These are phyloP conservation scores for Phytopythium cucurbitacearum DNA, from an alignment of 352 stramenopile genomes.

Conservation along the genomic window DNA sequence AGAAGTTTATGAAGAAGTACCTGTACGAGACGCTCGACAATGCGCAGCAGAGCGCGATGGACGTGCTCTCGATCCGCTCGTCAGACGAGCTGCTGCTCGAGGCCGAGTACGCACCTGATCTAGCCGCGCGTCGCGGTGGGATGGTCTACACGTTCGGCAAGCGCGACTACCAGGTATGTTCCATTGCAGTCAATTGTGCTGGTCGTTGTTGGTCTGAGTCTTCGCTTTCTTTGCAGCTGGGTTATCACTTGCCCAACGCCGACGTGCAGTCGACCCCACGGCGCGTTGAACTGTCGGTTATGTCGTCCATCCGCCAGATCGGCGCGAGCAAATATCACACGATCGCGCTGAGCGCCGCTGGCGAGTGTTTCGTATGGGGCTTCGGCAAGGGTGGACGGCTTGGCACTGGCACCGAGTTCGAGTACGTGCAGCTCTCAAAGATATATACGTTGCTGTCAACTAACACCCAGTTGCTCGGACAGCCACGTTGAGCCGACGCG, in stretches of 20 bases:
- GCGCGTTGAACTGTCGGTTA: conserved; percentile 52
- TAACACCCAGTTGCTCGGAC: not conserved
- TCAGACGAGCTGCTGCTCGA: conserved; percentile 10
- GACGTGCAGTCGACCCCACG: conserved; percentile 66
- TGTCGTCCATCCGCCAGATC: conserved; percentile 52
- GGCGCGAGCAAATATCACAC: conserved; percentile 83
- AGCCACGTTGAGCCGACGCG: conserved; percentile 65
- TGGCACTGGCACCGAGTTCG: conserved; percentile 71
- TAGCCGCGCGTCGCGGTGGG: conserved; percentile 16
- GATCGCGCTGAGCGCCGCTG: conserved; percentile 52
- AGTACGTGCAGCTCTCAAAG: conserved; percentile 31
- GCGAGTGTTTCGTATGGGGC: conserved; percentile 77
- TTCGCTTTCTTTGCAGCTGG: conserved; percentile 30
- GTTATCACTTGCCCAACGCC: conserved; percentile 78
- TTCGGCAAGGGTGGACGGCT: conserved; percentile 80
- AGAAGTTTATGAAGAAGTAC: conserved; percentile 44
- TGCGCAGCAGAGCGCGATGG: conserved; percentile 55
- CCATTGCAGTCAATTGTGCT: not conserved
- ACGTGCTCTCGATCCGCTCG: conserved; percentile 37
- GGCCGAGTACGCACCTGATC: conserved; percentile 1
- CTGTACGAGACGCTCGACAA: conserved; percentile 48
- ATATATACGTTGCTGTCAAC: not conserved
- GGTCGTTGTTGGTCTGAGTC: not conserved
- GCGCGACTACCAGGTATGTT: conserved; percentile 70
- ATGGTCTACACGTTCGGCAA: conserved; percentile 85